Conservation (phyloP, 2,329 filamentous ascomycete species). For the Sporothrix humicola region DNA sequence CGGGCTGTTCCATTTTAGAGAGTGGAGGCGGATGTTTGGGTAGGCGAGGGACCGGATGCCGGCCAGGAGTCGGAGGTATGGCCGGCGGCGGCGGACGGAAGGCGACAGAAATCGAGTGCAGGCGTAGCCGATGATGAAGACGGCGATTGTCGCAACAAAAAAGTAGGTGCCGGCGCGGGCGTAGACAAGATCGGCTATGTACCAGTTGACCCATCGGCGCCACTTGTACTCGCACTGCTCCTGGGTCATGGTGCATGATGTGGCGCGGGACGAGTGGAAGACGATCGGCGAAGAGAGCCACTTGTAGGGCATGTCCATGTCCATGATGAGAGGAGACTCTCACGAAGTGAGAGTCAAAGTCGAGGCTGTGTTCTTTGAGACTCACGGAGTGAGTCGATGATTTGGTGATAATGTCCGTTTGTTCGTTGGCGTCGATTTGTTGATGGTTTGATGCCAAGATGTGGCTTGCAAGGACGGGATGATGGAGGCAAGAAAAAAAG, state of each 20-base stretch:
- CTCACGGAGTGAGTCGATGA: too few species aligned
- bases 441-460: conserved; percentile 8
- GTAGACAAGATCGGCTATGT: conserved; percentile 29
- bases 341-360: conserved; percentile 1
- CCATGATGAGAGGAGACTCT: conserved; percentile 10
- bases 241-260: conserved; percentile 47
- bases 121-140: conserved; percentile 11
- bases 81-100: neutral
- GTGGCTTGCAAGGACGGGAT: neutral
- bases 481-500: neutral
- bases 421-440: neutral
- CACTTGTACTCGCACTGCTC: conserved; percentile 54
- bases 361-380: neutral
- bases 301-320: conserved; percentile 28
- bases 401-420: neutral
- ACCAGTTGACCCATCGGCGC: conserved; percentile 49
- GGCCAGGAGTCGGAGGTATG: neutral
- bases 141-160: conserved; percentile 24
- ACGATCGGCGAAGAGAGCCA: conserved; percentile 52
- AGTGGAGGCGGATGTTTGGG: neutral
- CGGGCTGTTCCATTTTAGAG: conserved; percentile 5
- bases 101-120: neutral
- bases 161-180: conserved; percentile 29
- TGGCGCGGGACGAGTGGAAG: conserved; percentile 48
- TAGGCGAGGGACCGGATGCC: conserved; percentile 9